Evolutionary conservation across 768 basidiomycete species (phyloP).

Genomic region (Mycena chlorophos): DNA sequence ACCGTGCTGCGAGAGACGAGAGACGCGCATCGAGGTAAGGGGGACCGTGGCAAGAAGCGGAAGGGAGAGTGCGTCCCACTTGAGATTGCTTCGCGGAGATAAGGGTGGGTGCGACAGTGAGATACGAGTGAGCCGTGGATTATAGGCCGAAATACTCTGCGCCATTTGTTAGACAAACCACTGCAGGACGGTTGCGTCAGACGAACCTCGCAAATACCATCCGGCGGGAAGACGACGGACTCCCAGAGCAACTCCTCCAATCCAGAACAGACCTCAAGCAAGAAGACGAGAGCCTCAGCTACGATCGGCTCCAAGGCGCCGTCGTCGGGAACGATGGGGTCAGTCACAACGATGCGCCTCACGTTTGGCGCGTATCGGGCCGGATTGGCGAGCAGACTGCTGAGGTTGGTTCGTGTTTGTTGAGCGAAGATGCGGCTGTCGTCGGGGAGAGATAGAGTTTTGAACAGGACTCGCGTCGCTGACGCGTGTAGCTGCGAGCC

Average conservation of each 20-base stretch:
- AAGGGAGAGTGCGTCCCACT: slow-evolving; percentile 40
- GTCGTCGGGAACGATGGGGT: slow-evolving; percentile 10
- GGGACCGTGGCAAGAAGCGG: slow-evolving; percentile 31
- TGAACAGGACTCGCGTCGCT: slow-evolving; percentile 33
- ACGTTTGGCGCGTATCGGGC: slow-evolving; percentile 32
- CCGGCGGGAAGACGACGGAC: slow-evolving; percentile 35
- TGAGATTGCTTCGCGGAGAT: slow-evolving; percentile 21
- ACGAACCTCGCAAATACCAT: slow-evolving; percentile 41
- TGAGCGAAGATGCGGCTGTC: slow-evolving; percentile 25
- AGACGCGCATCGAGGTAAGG: slow-evolving; percentile 31
- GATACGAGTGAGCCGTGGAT: slow-evolving; percentile 26
- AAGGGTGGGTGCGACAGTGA: slow-evolving; percentile 24
- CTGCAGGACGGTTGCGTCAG: too few species aligned
- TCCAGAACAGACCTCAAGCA: slow-evolving; percentile 25
- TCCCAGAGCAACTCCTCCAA: slow-evolving; percentile 36
- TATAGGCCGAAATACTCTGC: slow-evolving; percentile 27
- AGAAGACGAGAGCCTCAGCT: slow-evolving; percentile 15
- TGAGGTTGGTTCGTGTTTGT: slow-evolving; percentile 10
- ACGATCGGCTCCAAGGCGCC: slow-evolving; percentile 18
- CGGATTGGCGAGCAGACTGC: slow-evolving; percentile 33
- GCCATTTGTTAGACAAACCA: background rate
- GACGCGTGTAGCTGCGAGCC: slow-evolving; percentile 33
- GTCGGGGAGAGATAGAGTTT: slow-evolving; percentile 30
- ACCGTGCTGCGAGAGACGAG: slow-evolving; percentile 37
- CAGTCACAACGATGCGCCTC: slow-evolving; percentile 28